Evolutionary conservation across 139 green algal genomes (phyloP), one percentile per base, ranked within the genome.

Genomic region (Tetratostichococcus sp.): DNA sequence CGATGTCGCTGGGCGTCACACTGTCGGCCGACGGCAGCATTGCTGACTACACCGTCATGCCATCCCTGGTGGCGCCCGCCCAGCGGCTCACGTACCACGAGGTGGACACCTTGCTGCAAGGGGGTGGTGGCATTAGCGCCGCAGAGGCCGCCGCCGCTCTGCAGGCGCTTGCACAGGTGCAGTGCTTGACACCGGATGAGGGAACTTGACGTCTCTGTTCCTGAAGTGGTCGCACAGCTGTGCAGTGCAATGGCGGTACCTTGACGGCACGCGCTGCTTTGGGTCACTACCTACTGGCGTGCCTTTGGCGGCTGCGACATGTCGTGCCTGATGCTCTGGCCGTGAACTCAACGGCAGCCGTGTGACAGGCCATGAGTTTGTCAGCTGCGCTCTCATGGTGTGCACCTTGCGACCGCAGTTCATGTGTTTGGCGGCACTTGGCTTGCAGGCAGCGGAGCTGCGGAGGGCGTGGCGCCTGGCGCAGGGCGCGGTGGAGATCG

Each of bases 41-140:
- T 17, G 39, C 25, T 2, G 57, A 85, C 16, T 67, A 39, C 28
- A 19, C 77, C 23, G 69, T 93, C 2, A 35, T 77, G 14, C 84
- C 93, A 42, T 83, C 71, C 23, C 75, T 62, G 30, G 66, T 97
- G 30, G 6, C 1, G 0, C 80, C 88, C 4, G 80, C 79, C 23
- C 81, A 87, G 69, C 85, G 84, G 43, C 81, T 97, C 30, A 94
- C 86, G 0, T 97, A 97, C 70, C 78, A 91, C n/a, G 73, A 84
- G 23, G 84, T 86, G 16, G 92, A 97, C 66, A 82, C 83, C 31
- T 65, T 94, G 28, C 71, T 94, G 34, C 69, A 50, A 11, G 39
- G 11, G 39, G 39, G 39, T 50, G 8, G 43, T 32, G 69, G 71
- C 32, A 34, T 32, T 35, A 65, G 75, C 26, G 26, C 25, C 4